phyloP scores from a whole-genome alignment of 306 rosid genomes.

The Fragaria vesca region DNA sequence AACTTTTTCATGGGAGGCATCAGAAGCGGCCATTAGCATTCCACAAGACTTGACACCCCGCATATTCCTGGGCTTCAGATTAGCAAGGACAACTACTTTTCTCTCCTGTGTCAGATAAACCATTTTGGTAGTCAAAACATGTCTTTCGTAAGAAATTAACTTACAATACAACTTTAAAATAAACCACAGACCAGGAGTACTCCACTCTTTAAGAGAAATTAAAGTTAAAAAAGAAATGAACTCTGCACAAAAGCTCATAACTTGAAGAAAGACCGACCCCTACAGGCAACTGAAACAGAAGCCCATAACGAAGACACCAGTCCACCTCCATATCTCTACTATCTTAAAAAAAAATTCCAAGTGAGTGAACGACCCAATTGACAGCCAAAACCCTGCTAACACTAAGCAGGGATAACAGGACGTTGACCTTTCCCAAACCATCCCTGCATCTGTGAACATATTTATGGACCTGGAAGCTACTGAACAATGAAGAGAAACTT shows the following conservation, averaged over 20 bases:
- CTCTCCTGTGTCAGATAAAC: slow-evolving; percentile 46
- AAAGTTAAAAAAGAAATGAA: neutral
- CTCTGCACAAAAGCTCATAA: neutral
- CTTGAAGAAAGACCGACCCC: neutral
- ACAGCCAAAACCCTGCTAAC: neutral
- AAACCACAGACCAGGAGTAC: neutral
- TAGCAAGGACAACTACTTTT: slow-evolving; percentile 74
- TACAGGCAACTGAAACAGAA: neutral
- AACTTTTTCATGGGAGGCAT: slow-evolving; percentile 71
- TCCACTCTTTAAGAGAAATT: neutral
- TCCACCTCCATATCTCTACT: neutral
- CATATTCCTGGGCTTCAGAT: slow-evolving; percentile 93
- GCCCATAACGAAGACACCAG: neutral
- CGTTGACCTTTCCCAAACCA: neutral
- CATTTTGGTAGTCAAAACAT: neutral
- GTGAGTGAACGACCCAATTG: neutral
- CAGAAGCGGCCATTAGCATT: slow-evolving; percentile 98
- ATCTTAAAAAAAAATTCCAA: neutral
- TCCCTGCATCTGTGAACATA: neutral
- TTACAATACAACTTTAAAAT: neutral
- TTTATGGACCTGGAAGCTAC: neutral
- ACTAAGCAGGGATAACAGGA: neutral
- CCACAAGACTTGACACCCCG: slow-evolving; percentile 89
- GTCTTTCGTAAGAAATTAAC: neutral
- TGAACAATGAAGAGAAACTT: neutral